A percentile compares a stretch with the other conserved stretches of the same genome.
These are phyloP conservation scores for Arthonia radiata DNA, from an alignment of 495 filamentous ascomycete genomes.

Conservation along the genomic window DNA sequence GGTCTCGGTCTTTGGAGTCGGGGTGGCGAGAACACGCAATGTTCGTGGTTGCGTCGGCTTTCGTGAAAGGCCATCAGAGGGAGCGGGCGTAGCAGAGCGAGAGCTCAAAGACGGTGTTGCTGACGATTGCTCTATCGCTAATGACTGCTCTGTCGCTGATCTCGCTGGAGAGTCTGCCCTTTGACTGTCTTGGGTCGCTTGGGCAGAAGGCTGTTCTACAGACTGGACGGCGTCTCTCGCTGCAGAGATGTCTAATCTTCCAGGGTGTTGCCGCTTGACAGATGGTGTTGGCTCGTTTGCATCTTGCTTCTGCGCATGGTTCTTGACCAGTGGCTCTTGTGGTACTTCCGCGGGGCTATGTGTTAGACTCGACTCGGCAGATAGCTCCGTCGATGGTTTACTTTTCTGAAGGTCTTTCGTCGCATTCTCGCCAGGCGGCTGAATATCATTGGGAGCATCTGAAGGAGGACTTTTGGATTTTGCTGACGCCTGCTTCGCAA, in stretches of 20 bases:
- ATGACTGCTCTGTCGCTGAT: not conserved
- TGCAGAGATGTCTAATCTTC: constrained; percentile 38
- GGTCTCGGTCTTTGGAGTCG: constrained; percentile 43
- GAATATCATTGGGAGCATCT: too few species aligned
- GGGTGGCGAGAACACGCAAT: constrained; percentile 44
- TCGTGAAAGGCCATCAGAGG: constrained; percentile 16
- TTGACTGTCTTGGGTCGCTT: not conserved
- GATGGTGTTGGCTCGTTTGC: too few species aligned
- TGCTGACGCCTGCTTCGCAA: too few species aligned
- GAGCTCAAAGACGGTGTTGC: constrained; percentile 8
- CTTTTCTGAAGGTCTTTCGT: too few species aligned
- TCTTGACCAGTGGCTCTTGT: constrained; percentile 1
- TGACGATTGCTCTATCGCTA: not conserved
- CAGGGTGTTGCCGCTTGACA: constrained; percentile 32
- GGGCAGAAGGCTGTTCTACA: constrained; percentile 4
- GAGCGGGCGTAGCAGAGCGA: constrained; percentile 23
- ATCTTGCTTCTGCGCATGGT: constrained; percentile 3
- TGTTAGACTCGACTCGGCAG: too few species aligned
- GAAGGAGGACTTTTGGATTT: too few species aligned
- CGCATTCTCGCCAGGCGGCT: too few species aligned
- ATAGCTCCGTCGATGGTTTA: too few species aligned
- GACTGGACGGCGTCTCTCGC: constrained; percentile 16
- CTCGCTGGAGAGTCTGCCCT: constrained; percentile 6
- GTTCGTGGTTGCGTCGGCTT: constrained; percentile 24
- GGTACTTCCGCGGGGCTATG: too few species aligned